Conservation (phyloP, 2,329 filamentous ascomycete genomes). For the Phialemonium atrogriseum region DNA sequence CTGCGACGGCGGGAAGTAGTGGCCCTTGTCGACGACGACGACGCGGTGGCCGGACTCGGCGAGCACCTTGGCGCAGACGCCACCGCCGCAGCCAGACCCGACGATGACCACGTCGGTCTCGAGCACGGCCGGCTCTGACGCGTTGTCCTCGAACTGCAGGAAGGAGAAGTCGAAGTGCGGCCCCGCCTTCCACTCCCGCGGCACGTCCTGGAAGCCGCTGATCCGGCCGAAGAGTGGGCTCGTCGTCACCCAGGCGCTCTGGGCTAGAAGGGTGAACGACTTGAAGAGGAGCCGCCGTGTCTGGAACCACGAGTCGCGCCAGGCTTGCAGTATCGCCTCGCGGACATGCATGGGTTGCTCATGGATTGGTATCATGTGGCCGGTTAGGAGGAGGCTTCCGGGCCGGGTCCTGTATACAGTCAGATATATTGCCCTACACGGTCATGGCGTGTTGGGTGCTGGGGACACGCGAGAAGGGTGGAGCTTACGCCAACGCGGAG, state of each 20-base stretch:
- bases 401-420: slow-evolving; percentile 54
- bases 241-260: slow-evolving; percentile 46
- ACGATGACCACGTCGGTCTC: slow-evolving; percentile 79
- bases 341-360: slow-evolving; percentile 52
- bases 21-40: slow-evolving; percentile 63
- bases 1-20: slow-evolving; percentile 63
- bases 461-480: too few relatives aligned
- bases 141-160: slow-evolving; percentile 45
- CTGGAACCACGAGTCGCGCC: slow-evolving; percentile 50
- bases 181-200: slow-evolving; percentile 39
- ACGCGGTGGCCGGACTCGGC: slow-evolving; percentile 68
- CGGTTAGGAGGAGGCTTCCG: slow-evolving; percentile 59
- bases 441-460: too few relatives aligned
- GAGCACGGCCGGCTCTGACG: slow-evolving; percentile 43
- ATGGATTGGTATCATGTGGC: slow-evolving; percentile 54
- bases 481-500: slow-evolving; percentile 32
- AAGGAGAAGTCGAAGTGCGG: slow-evolving; percentile 51
- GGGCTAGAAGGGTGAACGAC: slow-evolving; percentile 44
- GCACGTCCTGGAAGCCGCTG: slow-evolving; percentile 49
- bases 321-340: slow-evolving; percentile 53
- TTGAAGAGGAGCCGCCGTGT: slow-evolving; percentile 47
- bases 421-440: too few relatives aligned
- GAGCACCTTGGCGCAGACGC: slow-evolving; percentile 71
- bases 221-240: slow-evolving; percentile 46
- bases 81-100: slow-evolving; percentile 80